A percentile compares a stretch with the other conserved stretches of the same genome.
phyloP scores from a whole-genome alignment of 1,284 basidiomycete species.

The Cutaneotrichosporon arboriforme region DNA sequence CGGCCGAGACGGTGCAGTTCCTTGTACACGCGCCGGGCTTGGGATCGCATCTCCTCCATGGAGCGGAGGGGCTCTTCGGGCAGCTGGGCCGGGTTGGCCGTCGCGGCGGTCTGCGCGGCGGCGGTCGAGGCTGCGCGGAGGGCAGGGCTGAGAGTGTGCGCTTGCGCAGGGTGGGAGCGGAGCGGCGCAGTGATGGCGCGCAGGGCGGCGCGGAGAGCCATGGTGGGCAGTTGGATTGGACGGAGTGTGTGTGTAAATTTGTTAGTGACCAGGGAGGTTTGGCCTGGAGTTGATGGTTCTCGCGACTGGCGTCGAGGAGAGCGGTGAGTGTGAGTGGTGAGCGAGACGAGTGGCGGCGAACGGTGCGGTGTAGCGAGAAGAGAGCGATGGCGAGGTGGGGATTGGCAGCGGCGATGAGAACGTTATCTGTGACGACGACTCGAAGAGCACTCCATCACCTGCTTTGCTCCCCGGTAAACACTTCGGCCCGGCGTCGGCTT shows the following conservation, averaged over 20 bases:
- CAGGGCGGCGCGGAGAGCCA: constrained; percentile 10
- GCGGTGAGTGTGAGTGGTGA: not conserved
- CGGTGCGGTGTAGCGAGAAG: not conserved
- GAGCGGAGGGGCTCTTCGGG: constrained; percentile 2
- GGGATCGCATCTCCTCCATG: constrained; percentile 26
- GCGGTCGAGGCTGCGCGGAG: constrained; percentile 10
- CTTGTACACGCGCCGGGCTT: constrained; percentile 47
- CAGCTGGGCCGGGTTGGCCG: not conserved
- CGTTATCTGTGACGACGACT: not conserved
- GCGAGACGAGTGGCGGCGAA: not conserved
- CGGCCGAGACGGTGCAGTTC: constrained; percentile 48
- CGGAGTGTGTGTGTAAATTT: not conserved
- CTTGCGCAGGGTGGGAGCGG: not conserved
- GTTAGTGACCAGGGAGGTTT: not conserved
- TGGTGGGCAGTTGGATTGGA: not conserved
- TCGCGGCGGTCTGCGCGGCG: not conserved
- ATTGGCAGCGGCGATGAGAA: not conserved
- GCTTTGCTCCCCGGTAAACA: not conserved
- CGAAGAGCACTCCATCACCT: not conserved
- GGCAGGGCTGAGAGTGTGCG: no score
- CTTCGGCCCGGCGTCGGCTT: not conserved
- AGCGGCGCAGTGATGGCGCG: constrained; percentile 1
- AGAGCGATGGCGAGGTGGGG: not conserved
- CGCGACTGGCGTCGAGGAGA: not conserved
- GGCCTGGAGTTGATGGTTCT: not conserved